Base-by-base conservation (phyloP, 2,329 filamentous ascomycete genomes). In the Fusarium annulatum region DNA sequence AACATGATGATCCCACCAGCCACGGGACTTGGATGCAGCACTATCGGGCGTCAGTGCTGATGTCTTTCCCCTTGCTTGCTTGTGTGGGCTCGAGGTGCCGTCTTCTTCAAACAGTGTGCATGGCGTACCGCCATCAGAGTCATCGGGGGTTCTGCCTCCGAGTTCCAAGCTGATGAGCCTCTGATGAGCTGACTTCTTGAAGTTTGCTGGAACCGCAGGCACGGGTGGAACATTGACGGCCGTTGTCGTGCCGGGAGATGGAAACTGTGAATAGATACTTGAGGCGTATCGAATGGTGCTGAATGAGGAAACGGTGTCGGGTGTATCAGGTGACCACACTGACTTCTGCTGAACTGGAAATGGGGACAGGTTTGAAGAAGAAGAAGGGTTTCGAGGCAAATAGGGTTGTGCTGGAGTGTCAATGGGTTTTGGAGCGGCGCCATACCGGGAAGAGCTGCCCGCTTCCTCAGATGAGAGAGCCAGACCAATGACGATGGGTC, bases 1-100 rank as follows among this genome's bases (percentile, higher is more conserved):
- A 62, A 95, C 89, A 73, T 93, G 87, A 76, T 94, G 87, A 76
- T 94, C 93, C 93, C 93, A 95, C 92, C 93, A 95, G 26, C 93
- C 93, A 67, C 87, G 86, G 33, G 91, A 92, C 62, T 86, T 87
- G 16, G 88, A 87, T 46, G 85, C 87, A 34, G 88, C 89, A 45
- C 88, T 89, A 53, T 86, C 81, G 49, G 86, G 80, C 46, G 83
- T 81, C 72, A 84, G 55, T 52, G 80, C 78, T 14, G 80, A 77
- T 12, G 79, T 81, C 58, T 83, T 85, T 19, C 81, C 78, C 62
- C 81, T 84, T 43, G 79, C 73, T 10, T 84, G 83, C 65, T 83
- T 82, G 36, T 83, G 64, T 78, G 83, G 55, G 77, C 81, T 78
- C 77, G 80, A 34, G 79, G 82, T 85, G 26, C 88, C 88, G 70